phyloP scores from a whole-genome alignment of 169 alveolate species.

The Blepharisma undulans region DNA sequence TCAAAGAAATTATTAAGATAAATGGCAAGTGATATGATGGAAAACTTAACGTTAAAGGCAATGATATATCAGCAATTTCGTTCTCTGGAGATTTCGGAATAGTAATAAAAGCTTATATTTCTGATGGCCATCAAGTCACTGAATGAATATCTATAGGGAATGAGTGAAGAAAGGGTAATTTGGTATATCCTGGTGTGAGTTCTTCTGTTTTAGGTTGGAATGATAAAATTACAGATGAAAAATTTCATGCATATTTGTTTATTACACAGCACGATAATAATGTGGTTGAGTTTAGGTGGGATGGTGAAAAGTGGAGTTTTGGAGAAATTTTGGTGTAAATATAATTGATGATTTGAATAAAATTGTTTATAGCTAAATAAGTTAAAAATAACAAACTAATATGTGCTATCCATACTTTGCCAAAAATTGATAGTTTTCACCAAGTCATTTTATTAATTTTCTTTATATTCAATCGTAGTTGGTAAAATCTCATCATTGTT shows the following conservation, averaged over 20 bases:
- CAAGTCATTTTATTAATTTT: too few relatives aligned
- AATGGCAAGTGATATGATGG: background rate
- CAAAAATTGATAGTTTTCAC: too few relatives aligned
- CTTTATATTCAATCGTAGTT: too few relatives aligned
- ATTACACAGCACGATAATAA: background rate
- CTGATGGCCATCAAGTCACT: background rate
- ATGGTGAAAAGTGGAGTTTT: background rate
- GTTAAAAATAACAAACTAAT: too few relatives aligned
- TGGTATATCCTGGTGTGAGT: background rate
- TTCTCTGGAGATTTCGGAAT: background rate
- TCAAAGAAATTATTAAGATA: background rate
- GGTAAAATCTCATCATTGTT: too few relatives aligned
- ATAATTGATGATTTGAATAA: too few relatives aligned
- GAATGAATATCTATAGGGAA: background rate
- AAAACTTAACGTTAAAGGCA: background rate
- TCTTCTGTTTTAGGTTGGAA: background rate
- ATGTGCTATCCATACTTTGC: too few relatives aligned
- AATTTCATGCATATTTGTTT: background rate
- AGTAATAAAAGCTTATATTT: background rate
- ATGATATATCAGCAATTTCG: background rate
- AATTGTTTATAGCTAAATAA: too few relatives aligned
- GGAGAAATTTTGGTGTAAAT: background rate
- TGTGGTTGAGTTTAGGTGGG: background rate
- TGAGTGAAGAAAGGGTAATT: background rate
- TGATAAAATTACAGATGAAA: background rate